phyloP scores from a whole-genome alignment of 129 eudicot species.

The Oenanthe sinensis region DNA sequence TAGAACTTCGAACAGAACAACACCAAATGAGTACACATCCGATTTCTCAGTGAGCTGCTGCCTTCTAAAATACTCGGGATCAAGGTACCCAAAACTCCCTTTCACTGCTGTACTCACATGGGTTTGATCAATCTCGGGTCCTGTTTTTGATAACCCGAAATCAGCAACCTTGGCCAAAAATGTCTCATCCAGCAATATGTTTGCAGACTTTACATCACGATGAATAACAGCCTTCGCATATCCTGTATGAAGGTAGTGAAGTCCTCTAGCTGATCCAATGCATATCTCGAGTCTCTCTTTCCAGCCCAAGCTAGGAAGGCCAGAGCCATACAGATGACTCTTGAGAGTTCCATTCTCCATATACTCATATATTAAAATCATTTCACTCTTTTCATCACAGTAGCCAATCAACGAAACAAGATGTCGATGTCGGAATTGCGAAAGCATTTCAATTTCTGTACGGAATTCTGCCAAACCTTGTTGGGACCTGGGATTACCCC shows the following conservation, averaged over 20 bases:
- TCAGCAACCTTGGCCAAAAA: conserved; percentile 94
- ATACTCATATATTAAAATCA: conserved; percentile 83
- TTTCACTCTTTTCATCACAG: conserved; percentile 86
- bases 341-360: conserved; percentile 91
- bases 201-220: conserved; percentile 91
- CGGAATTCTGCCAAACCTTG: conserved; percentile 84
- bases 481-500: conserved; percentile 88
- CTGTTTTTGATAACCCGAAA: conserved; percentile 85
- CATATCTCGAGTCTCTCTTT: conserved; percentile 90
- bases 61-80: conserved; percentile 86
- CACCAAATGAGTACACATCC: conserved; percentile 90
- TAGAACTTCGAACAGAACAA: conserved; percentile 78
- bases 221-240: conserved; percentile 82
- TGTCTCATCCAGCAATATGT: conserved; percentile 79
- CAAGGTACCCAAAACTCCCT: conserved; percentile 96
- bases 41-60: conserved; percentile 91
- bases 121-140: conserved; percentile 88
- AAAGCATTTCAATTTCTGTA: conserved; percentile 93
- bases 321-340: conserved; percentile 82
- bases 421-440: conserved; percentile 86
- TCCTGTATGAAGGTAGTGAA: conserved; percentile 94
- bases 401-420: conserved; percentile 86
- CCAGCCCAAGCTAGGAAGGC: conserved; percentile 70
- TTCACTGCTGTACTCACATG: conserved; percentile 96
- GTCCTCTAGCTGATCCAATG: conserved; percentile 86